Evolutionary conservation across 2,329 filamentous ascomycete species (phyloP).

Genomic region (Xylaria sp.): DNA sequence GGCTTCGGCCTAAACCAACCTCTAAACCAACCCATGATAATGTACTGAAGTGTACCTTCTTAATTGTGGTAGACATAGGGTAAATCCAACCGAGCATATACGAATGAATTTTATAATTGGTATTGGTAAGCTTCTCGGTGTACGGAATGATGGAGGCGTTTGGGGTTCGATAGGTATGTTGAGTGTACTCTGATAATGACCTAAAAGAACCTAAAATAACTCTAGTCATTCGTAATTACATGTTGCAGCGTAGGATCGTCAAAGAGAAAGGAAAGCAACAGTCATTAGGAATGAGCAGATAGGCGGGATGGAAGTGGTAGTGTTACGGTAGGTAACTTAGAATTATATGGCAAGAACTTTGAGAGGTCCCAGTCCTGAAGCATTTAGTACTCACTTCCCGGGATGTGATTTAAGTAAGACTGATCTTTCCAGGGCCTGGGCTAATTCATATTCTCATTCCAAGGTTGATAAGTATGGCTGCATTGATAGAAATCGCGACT

Average conservation of each 20-base stretch:
- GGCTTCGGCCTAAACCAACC: neutral
- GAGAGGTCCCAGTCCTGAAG: too few relatives aligned
- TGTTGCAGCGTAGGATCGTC: neutral
- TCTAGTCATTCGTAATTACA: neutral
- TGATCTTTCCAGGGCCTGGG: neutral
- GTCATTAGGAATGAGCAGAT: neutral
- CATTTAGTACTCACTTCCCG: neutral
- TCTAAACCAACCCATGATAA: slow-evolving; percentile 8
- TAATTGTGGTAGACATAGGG: neutral
- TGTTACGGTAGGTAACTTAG: neutral
- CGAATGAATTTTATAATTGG: neutral
- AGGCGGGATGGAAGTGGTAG: neutral
- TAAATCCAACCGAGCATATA: neutral
- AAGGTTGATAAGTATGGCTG: neutral
- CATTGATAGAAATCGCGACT: neutral
- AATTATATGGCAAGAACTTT: neutral
- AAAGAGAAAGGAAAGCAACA: neutral
- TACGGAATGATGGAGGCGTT: neutral
- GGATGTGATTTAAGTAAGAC: neutral
- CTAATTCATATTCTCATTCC: neutral
- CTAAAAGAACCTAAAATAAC: neutral
- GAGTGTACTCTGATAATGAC: neutral
- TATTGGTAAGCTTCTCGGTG: neutral
- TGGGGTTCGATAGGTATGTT: neutral
- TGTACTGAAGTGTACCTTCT: neutral